phyloP scores from a whole-genome alignment of 139 green algal species.

The Chlamydomonas applanata region DNA sequence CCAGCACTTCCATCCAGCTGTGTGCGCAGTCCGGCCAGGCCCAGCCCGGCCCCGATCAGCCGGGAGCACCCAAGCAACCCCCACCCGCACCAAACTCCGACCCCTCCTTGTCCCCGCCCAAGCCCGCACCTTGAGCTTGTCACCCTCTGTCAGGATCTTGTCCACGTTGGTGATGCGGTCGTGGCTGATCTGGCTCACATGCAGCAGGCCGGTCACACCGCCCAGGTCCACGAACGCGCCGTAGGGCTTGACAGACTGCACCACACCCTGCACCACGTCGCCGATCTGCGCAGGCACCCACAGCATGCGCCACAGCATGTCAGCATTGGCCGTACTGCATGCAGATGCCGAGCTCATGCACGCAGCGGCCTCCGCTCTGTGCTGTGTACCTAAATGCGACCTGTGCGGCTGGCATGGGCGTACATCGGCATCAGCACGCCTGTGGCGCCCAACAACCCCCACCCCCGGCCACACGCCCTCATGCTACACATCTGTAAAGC shows the following conservation, averaged over 20 bases:
- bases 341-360: neutral
- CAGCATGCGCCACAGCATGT: neutral
- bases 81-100: no score
- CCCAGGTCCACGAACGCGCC: constrained; percentile 97
- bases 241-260: constrained; percentile 91
- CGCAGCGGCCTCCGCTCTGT: no score
- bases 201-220: constrained; percentile 89
- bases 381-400: no score
- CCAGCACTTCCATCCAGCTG: no score
- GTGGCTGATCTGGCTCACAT: constrained; percentile 96
- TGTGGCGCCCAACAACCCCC: no score
- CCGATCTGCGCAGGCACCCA: constrained; percentile 60
- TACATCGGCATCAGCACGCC: neutral
- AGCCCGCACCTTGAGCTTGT: constrained; percentile 91
- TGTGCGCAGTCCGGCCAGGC: no score
- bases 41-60: no score
- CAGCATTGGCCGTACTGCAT: no score
- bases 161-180: constrained; percentile 90
- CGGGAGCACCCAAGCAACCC: no score
- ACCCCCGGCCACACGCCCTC: no score
- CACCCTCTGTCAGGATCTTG: constrained; percentile 70
- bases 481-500: no score
- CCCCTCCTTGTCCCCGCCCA: neutral
- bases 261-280: constrained; percentile 89
- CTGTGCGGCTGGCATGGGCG: no score